Conservation (phyloP, 1,284 basidiomycete genomes). For the Pseudozyma sp. region DNA sequence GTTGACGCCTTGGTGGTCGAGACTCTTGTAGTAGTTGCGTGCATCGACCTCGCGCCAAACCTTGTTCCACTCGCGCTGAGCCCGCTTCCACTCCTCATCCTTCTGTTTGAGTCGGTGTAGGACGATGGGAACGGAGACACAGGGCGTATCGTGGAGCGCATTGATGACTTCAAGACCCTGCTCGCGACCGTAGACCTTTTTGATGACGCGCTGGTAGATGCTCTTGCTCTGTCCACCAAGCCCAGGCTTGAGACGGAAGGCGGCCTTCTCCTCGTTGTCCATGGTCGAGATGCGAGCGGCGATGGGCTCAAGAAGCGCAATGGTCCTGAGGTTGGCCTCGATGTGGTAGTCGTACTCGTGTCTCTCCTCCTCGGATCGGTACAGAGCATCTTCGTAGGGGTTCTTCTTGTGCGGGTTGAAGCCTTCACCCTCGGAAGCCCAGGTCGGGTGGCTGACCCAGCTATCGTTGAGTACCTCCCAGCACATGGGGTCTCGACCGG, state of each 20-base stretch:
- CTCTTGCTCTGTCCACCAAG: conserved; percentile 88
- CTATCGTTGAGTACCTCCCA: conserved; percentile 85
- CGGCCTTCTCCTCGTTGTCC: conserved; percentile 85
- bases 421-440: conserved; percentile 93
- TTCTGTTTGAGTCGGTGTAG: conserved; percentile 90
- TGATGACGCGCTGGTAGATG: conserved; percentile 92
- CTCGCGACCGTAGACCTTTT: conserved; percentile 91
- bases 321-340: conserved; percentile 90
- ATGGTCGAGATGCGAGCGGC: conserved; percentile 87
- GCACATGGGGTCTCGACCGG: conserved; percentile 92
- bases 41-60: conserved; percentile 97
- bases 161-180: conserved; percentile 85
- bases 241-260: conserved; percentile 86
- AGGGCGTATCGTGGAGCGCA: conserved; percentile 91
- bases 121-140: conserved; percentile 90
- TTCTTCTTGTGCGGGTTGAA: conserved; percentile 98
- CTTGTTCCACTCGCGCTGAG: conserved; percentile 94
- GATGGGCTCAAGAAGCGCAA: conserved; percentile 90
- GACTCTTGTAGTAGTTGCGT: conserved; percentile 90
- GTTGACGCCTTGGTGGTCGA: conserved; percentile 93
- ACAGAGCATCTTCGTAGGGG: conserved; percentile 92
- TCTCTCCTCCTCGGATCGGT: conserved; percentile 96
- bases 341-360: conserved; percentile 98
- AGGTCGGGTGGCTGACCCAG: conserved; percentile 91
- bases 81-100: conserved; percentile 96